Percentiles rank a stretch among this genome's conserved stretches.
Conservation (phyloP, 2,329 filamentous ascomycete species). For the Sporothrix dimorphospora region DNA sequence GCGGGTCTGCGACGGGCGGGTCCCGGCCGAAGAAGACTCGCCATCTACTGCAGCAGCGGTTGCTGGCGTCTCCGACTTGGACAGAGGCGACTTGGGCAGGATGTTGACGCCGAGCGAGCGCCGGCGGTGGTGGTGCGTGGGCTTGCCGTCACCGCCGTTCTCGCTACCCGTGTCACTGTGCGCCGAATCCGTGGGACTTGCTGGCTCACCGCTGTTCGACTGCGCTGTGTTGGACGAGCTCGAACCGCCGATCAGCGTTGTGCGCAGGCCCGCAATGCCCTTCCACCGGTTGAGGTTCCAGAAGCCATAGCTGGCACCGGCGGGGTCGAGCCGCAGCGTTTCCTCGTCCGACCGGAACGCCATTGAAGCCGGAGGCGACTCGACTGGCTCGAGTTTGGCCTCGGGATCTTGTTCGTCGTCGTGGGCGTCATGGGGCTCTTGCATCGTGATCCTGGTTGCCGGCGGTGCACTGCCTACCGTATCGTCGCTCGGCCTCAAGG, state of each 20-base stretch:
- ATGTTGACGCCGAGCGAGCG: conserved; percentile 33
- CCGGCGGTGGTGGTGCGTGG: conserved; percentile 8
- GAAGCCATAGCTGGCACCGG: conserved; percentile 52
- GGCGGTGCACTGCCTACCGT: neutral
- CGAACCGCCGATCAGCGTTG: conserved; percentile 25
- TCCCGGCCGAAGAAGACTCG: neutral
- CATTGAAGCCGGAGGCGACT: conserved; percentile 57
- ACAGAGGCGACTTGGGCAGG: conserved; percentile 32
- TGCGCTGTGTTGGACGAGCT: neutral
- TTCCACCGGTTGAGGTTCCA: conserved; percentile 63
- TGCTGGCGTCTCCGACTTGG: conserved; percentile 8
- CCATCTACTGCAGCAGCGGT: neutral
- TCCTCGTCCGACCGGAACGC: conserved; percentile 48
- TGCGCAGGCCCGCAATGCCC: conserved; percentile 44
- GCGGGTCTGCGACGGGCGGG: neutral
- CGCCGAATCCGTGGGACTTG: conserved; percentile 1
- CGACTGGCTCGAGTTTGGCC: conserved; percentile 40
- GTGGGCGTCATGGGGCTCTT: neutral
- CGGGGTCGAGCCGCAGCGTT: conserved; percentile 44
- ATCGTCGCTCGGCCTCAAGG: neutral
- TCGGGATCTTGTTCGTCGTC: neutral
- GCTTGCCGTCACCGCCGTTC: neutral
- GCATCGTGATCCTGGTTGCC: neutral
- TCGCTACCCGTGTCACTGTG: neutral
- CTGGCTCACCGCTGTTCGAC: neutral